Evolutionary conservation across 768 basidiomycete genomes (phyloP).

Genomic region (Candolleomyces eurysporus): DNA sequence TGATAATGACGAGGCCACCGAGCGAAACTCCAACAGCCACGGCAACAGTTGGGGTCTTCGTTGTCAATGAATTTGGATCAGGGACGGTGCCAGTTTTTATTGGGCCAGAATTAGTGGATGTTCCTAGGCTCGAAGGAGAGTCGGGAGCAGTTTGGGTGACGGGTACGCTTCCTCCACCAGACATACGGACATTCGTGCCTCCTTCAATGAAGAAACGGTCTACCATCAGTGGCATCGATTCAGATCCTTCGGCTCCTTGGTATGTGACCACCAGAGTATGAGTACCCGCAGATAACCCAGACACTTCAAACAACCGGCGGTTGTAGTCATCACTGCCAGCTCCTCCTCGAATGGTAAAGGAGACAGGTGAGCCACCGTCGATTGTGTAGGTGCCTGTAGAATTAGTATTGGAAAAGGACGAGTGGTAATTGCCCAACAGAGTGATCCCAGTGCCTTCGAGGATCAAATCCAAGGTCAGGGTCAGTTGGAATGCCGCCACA

Average conservation of each 20-base stretch:
- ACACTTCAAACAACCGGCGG: conserved; percentile 1
- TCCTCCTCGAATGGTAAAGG: conserved; percentile 1
- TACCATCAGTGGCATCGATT: too few relatives aligned
- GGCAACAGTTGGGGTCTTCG: too few relatives aligned
- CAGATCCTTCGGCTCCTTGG: neutral
- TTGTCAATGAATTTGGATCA: too few relatives aligned
- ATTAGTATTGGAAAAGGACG: neutral
- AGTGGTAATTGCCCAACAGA: neutral
- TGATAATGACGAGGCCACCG: too few relatives aligned
- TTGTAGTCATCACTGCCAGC: conserved; percentile 3
- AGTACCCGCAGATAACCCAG: neutral
- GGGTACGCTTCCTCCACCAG: too few relatives aligned
- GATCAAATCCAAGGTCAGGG: neutral
- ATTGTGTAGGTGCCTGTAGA: neutral
- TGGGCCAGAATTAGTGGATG: too few relatives aligned
- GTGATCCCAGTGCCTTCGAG: neutral
- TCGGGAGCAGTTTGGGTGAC: too few relatives aligned
- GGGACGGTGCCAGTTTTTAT: too few relatives aligned
- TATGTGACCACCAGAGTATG: conserved; percentile 3
- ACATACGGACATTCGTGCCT: too few relatives aligned
- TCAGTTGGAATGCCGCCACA: neutral
- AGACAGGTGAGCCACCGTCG: neutral
- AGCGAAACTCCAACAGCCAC: too few relatives aligned
- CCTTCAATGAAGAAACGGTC: too few relatives aligned
- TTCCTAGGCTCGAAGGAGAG: too few relatives aligned